Evolutionary conservation across 345 rosid species (phyloP).

Genomic region (Psidium friedrichsthalianum): DNA sequence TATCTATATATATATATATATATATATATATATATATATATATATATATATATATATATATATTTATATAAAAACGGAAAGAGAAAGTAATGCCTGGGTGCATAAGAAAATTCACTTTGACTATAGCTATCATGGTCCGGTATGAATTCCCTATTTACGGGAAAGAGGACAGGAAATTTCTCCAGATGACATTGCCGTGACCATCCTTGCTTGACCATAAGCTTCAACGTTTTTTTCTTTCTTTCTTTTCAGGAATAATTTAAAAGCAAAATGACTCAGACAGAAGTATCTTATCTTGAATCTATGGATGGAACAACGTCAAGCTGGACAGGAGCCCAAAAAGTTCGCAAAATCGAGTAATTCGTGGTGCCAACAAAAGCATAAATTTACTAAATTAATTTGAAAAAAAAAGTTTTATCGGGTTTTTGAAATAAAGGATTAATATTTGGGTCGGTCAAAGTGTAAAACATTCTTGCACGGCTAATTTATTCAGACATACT

Average conservation of each 20-base stretch:
- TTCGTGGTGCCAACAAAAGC: neutral
- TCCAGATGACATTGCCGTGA: neutral
- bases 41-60: no score
- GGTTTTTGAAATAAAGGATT: neutral
- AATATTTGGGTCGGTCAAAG: no score
- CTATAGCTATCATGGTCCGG: neutral
- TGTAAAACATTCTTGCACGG: no score
- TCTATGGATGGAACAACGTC: neutral
- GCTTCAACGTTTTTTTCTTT: neutral
- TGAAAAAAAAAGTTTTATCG: neutral
- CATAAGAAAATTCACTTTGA: neutral
- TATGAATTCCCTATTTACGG: neutral
- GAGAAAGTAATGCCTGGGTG: neutral
- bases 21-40: no score
- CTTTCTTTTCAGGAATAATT: neutral
- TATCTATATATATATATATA: no score
- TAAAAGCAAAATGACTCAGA: neutral
- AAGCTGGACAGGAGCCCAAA: neutral
- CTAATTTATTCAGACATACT: no score
- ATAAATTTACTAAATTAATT: neutral
- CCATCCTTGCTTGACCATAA: neutral
- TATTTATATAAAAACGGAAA: no score
- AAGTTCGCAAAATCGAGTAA: neutral
- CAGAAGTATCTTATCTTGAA: neutral
- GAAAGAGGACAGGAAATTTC: neutral